These are phyloP conservation scores for Cladosporium velox DNA, from an alignment of 2,329 filamentous ascomycete species.

Conservation along the genomic window DNA sequence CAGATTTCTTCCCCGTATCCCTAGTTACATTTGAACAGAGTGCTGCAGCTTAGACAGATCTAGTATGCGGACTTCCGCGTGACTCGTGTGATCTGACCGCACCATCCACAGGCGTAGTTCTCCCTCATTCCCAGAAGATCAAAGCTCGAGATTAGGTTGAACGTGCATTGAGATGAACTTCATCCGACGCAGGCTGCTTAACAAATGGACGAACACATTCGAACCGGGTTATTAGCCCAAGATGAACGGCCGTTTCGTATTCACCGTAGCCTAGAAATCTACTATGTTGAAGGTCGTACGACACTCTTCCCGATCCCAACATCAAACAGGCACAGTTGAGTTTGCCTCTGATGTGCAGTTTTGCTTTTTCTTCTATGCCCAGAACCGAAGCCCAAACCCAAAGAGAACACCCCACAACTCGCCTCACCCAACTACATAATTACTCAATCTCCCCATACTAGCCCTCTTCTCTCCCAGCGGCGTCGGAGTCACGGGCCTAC, in stretches of 20 bases:
- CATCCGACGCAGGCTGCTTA: too few relatives aligned
- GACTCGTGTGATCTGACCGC: too few relatives aligned
- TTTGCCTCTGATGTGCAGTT: background rate
- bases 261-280: background rate
- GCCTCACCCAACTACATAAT: constrained; percentile 32
- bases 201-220: too few relatives aligned
- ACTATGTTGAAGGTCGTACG: background rate
- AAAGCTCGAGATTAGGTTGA: too few relatives aligned
- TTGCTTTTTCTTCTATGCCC: background rate
- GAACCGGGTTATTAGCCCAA: too few relatives aligned
- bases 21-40: too few relatives aligned
- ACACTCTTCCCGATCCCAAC: background rate
- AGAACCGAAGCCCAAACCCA: background rate
- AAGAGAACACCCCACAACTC: background rate
- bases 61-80: too few relatives aligned
- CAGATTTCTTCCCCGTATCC: too few relatives aligned
- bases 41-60: too few relatives aligned
- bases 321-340: background rate
- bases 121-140: too few relatives aligned
- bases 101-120: too few relatives aligned
- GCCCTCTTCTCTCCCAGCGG: background rate
- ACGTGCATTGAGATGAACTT: too few relatives aligned
- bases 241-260: background rate
- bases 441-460: constrained; percentile 33
- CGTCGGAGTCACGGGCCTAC: constrained; percentile 35